Percentiles rank a stretch among this genome's conserved stretches.
phyloP scores from a whole-genome alignment of 352 stramenopile species.

The Discostella stelligera region DNA sequence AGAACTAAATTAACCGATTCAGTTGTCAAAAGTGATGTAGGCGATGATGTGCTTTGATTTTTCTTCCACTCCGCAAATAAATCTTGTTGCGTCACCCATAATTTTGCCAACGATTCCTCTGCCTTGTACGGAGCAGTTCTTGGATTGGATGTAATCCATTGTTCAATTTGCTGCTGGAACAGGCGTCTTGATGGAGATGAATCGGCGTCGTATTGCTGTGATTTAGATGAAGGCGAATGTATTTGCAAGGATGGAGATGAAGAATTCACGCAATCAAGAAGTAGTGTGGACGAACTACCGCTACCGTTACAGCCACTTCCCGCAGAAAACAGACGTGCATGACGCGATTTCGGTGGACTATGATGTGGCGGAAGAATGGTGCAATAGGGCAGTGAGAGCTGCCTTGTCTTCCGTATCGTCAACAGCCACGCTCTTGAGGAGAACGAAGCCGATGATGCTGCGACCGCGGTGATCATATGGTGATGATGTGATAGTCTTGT shows the following conservation, averaged over 20 bases:
- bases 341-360: neutral
- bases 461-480: neutral
- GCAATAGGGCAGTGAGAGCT: neutral
- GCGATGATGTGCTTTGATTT: neutral
- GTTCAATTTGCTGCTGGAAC: slow-evolving; percentile 26
- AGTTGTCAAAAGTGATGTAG: slow-evolving; percentile 22
- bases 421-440: neutral
- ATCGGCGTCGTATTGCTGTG: neutral
- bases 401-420: neutral
- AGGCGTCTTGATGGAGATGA: neutral
- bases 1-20: slow-evolving; percentile 41
- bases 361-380: neutral
- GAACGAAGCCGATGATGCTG: neutral
- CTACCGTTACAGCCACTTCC: no score
- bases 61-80: slow-evolving; percentile 21
- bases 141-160: slow-evolving; percentile 36
- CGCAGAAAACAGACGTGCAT: no score
- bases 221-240: neutral
- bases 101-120: slow-evolving; percentile 33
- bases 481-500: no score
- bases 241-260: neutral
- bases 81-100: slow-evolving; percentile 36
- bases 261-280: neutral
- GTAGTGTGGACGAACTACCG: neutral
- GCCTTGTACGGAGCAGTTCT: slow-evolving; percentile 43